These are phyloP conservation scores for Fusarium nygamai DNA, from an alignment of 2,329 filamentous ascomycete genomes.

Conservation along the genomic window DNA sequence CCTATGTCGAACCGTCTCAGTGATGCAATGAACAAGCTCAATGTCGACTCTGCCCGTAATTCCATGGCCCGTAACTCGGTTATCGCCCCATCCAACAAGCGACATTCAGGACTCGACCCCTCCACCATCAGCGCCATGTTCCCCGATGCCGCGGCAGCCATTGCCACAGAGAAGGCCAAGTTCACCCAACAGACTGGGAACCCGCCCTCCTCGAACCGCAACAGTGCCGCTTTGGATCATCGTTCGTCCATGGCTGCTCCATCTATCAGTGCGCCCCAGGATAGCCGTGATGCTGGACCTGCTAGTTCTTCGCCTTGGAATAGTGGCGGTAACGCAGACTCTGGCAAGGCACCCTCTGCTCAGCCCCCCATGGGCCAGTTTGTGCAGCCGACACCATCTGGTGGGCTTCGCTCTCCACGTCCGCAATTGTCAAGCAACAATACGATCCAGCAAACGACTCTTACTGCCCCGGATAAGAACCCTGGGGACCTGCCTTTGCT, in stretches of 20 bases:
- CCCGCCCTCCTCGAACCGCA: slow-evolving; percentile 88
- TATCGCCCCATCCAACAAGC: slow-evolving; percentile 81
- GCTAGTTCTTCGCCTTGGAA: slow-evolving; percentile 78
- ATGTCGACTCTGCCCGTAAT: slow-evolving; percentile 85
- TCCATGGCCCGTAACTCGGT: slow-evolving; percentile 84
- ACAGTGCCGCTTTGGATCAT: slow-evolving; percentile 83
- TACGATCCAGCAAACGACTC: slow-evolving; percentile 84
- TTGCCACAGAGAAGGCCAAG: slow-evolving; percentile 97
- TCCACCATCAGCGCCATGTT: slow-evolving; percentile 99
- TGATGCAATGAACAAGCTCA: slow-evolving; percentile 96
- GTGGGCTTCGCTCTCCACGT: slow-evolving; percentile 81
- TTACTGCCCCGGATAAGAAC: slow-evolving; percentile 75
- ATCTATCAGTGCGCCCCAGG: slow-evolving; percentile 71
- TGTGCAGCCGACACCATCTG: slow-evolving; percentile 79
- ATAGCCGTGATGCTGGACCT: slow-evolving; percentile 44
- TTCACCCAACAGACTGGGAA: slow-evolving; percentile 96
- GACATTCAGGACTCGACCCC: slow-evolving; percentile 92
- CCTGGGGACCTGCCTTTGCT: slow-evolving; percentile 80
- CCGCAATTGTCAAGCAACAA: slow-evolving; percentile 72
- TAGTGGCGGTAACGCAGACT: slow-evolving; percentile 58
- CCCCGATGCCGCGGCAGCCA: slow-evolving; percentile 96
- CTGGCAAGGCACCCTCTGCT: slow-evolving; percentile 77
- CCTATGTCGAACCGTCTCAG: slow-evolving; percentile 96
- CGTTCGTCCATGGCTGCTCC: slow-evolving; percentile 79
- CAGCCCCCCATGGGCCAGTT: slow-evolving; percentile 95